phyloP scores from a whole-genome alignment of 2,329 filamentous ascomycete genomes.

The Botrytis paeoniae region DNA sequence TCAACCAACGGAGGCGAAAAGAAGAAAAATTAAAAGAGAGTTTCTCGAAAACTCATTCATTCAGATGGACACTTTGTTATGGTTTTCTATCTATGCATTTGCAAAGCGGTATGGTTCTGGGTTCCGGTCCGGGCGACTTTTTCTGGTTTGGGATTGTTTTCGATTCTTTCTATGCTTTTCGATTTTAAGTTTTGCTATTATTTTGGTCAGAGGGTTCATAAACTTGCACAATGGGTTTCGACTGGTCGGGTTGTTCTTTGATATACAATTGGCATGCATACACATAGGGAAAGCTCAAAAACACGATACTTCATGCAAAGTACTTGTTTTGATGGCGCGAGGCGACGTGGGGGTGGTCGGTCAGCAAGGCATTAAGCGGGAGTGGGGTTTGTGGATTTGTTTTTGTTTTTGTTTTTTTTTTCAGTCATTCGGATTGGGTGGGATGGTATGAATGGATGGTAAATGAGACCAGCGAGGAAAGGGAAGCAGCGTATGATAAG shows the following conservation, averaged over 20 bases:
- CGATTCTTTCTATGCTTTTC: slow-evolving; percentile 1
- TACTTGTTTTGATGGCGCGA: slow-evolving; percentile 15
- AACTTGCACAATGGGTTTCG: slow-evolving; percentile 19
- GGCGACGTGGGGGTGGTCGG: slow-evolving; percentile 10
- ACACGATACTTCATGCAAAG: slow-evolving; percentile 7
- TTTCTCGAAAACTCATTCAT: slow-evolving; percentile 18
- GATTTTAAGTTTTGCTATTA: slow-evolving; percentile 5
- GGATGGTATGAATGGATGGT: slow-evolving; percentile 14
- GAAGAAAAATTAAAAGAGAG: slow-evolving; percentile 16
- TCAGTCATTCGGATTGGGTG: neutral
- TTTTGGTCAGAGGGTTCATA: slow-evolving; percentile 20
- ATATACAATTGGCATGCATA: slow-evolving; percentile 23
- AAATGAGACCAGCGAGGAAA: slow-evolving; percentile 12
- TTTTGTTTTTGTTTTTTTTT: slow-evolving; percentile 4
- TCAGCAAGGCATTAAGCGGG: slow-evolving; percentile 12
- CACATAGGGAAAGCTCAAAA: slow-evolving; percentile 18
- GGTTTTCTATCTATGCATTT: slow-evolving; percentile 35
- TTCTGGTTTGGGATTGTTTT: slow-evolving; percentile 24
- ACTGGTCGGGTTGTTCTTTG: slow-evolving; percentile 19
- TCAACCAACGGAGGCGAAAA: slow-evolving; percentile 14
- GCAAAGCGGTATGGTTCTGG: slow-evolving; percentile 29
- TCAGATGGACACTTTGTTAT: slow-evolving; percentile 25
- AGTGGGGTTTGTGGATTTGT: slow-evolving; percentile 3
- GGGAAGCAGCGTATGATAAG: slow-evolving; percentile 9
- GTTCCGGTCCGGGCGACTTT: slow-evolving; percentile 18